phyloP scores from a whole-genome alignment of 495 filamentous ascomycete species.

The Pyronema domesticum region DNA sequence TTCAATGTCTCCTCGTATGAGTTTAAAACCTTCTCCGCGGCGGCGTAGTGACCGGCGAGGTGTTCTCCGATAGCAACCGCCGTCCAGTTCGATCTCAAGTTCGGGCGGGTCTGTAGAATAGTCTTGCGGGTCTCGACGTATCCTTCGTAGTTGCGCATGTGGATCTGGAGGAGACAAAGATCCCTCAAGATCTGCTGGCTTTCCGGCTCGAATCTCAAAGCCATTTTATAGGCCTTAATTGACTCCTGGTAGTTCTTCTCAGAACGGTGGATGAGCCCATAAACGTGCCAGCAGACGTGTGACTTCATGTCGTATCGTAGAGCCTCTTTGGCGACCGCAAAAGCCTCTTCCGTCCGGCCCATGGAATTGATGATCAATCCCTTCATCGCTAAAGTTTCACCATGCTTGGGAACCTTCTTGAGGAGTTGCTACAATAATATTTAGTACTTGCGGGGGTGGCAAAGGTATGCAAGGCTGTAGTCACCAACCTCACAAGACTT shows the following conservation, averaged over 20 bases:
- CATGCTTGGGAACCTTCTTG: constrained; percentile 83
- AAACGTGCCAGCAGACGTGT: constrained; percentile 98
- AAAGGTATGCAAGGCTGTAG: not conserved
- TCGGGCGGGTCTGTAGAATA: constrained; percentile 70
- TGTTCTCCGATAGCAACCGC: constrained; percentile 86
- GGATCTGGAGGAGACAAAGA: constrained; percentile 77
- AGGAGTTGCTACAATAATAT: constrained; percentile 57
- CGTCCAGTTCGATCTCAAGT: constrained; percentile 82
- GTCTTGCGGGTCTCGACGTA: constrained; percentile 69
- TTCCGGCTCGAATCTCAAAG: constrained; percentile 77
- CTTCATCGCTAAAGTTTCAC: constrained; percentile 97
- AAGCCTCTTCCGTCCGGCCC: constrained; percentile 82
- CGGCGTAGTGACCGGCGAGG: constrained; percentile 59
- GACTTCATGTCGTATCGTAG: constrained; percentile 92
- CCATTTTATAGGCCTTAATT: constrained; percentile 96
- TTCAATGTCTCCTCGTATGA: constrained; percentile 89
- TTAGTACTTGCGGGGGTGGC: not conserved
- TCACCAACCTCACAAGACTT: constrained; percentile 15
- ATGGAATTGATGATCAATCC: constrained; percentile 85
- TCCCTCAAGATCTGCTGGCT: constrained; percentile 88
- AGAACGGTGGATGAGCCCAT: constrained; percentile 81
- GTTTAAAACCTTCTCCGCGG: constrained; percentile 77
- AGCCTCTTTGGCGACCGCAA: constrained; percentile 76
- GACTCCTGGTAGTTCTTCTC: constrained; percentile 97
- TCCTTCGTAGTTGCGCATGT: constrained; percentile 90